These are phyloP conservation scores for Sporopachydermia lactativora DNA, from an alignment of 805 yeast species.

Conservation along the genomic window DNA sequence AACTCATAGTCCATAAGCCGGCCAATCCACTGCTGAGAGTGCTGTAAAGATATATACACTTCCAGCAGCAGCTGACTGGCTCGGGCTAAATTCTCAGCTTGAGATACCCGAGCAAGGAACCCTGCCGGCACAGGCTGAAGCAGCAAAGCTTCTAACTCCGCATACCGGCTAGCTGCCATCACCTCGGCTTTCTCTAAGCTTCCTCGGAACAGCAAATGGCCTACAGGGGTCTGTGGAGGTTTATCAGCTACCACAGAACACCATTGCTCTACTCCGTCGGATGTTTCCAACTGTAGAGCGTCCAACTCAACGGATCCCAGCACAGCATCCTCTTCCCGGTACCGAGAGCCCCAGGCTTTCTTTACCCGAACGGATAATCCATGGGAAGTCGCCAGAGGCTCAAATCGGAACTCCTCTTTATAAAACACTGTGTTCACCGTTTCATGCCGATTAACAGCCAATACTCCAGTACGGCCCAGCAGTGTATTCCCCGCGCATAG, in stretches of 20 bases:
- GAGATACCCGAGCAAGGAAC: neutral
- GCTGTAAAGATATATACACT: neutral
- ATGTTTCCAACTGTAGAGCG: neutral
- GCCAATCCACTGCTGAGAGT: neutral
- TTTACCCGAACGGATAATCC: neutral
- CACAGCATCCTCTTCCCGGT: neutral
- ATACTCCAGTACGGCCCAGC: neutral
- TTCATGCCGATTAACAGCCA: neutral
- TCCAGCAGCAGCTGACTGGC: neutral
- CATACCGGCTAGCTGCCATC: neutral
- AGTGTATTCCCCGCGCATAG: neutral
- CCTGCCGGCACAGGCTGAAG: neutral
- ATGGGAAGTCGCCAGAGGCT: neutral
- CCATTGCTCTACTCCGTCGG: neutral
- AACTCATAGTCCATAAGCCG: conserved; percentile 1
- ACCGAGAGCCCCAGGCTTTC: neutral
- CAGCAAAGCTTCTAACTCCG: neutral
- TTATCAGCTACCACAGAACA: neutral
- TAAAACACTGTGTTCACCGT: neutral
- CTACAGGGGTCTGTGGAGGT: neutral
- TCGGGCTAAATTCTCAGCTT: neutral
- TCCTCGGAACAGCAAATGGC: conserved; percentile 1
- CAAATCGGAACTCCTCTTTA: neutral
- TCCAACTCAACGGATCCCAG: neutral
- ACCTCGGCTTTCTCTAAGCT: neutral